phyloP scores from a whole-genome alignment of 164 flowering plant species.

The Berberis thunbergii region DNA sequence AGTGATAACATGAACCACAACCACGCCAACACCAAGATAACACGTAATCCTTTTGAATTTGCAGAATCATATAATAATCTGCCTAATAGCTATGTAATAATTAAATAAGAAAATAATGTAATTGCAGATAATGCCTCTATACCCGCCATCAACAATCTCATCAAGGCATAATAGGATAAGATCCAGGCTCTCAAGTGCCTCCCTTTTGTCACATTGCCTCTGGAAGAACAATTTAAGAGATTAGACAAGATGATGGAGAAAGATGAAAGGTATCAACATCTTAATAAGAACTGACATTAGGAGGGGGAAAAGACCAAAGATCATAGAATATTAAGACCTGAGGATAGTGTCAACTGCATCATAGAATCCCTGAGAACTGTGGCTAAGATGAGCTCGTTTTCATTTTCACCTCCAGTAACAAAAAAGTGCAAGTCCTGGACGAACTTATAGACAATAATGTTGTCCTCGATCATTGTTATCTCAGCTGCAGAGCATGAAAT shows the following conservation, averaged over 20 bases:
- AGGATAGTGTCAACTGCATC: slow-evolving; percentile 74
- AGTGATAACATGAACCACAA: no score
- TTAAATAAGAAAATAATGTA: neutral
- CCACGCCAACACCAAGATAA: no score
- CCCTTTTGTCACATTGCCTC: slow-evolving; percentile 66
- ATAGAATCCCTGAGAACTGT: slow-evolving; percentile 76
- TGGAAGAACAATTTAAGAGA: slow-evolving; percentile 9
- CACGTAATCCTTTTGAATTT: no score
- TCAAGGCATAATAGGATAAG: slow-evolving; percentile 77
- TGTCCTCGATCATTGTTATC: slow-evolving; percentile 65
- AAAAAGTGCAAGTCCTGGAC: slow-evolving; percentile 77
- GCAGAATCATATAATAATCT: neutral
- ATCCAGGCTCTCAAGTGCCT: slow-evolving; percentile 83
- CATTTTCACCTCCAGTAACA: slow-evolving; percentile 85
- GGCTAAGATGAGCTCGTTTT: slow-evolving; percentile 72
- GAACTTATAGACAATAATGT: slow-evolving; percentile 63
- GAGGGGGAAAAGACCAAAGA: neutral
- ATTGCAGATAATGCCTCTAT: slow-evolving; percentile 3
- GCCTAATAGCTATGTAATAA: neutral
- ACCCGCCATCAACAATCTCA: slow-evolving; percentile 93
- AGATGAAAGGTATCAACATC: neutral
- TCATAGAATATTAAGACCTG: slow-evolving; percentile 23
- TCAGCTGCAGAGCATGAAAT: slow-evolving; percentile 40
- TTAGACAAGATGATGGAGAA: neutral
- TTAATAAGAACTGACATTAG: neutral